Base-by-base conservation (phyloP, 495 filamentous ascomycete genomes). In the Podospora australis region DNA sequence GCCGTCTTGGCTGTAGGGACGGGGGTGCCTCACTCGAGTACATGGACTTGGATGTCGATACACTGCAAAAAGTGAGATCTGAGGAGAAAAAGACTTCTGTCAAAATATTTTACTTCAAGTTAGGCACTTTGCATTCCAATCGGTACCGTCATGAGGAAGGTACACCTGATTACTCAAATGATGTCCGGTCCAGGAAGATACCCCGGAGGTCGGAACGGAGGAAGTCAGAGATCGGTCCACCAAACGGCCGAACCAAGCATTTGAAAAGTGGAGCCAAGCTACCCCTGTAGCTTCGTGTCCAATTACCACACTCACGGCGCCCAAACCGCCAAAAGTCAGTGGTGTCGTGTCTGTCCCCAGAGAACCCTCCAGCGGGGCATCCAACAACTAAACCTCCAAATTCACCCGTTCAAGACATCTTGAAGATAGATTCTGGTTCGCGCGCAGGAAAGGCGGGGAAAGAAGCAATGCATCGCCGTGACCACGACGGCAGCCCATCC, bases 381-480 rank as follows among this genome's bases (percentile, higher is more conserved):
- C 17, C 39, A 43, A 24, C 40, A n/a, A n/a, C n/a, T n/a, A n/a
- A n/a, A n/a, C n/a, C n/a, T n/a, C n/a, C n/a, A n/a, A n/a, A n/a
- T n/a, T n/a, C n/a, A n/a, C n/a, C n/a, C 14, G 21, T 39, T 39
- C 21, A 20, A 39, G 16, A 19, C 13, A 9, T 7, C 16, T n/a
- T n/a, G n/a, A n/a, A n/a, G n/a, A n/a, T n/a, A n/a, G n/a, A n/a
- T 28, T 17, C 17, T 46, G 46, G 55, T 5, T 36, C 26, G 6
- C 6, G 26, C 26, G 6, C 26, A 30, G 26, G 26, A 6, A 30
- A 30, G 28, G 7, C 7, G 17, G n/a, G 34, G 34, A 36, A 45
- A 55, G 59, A 54, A n/a, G n/a, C n/a, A 48, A 69, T 69, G 66
- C 62, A 36, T 58, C 56, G 63, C 59, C 54, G 40, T 49, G 50